A percentile compares a stretch with the other conserved stretches of the same genome.
phyloP scores from a whole-genome alignment of 805 yeast genomes.

The Candida insectorum region DNA sequence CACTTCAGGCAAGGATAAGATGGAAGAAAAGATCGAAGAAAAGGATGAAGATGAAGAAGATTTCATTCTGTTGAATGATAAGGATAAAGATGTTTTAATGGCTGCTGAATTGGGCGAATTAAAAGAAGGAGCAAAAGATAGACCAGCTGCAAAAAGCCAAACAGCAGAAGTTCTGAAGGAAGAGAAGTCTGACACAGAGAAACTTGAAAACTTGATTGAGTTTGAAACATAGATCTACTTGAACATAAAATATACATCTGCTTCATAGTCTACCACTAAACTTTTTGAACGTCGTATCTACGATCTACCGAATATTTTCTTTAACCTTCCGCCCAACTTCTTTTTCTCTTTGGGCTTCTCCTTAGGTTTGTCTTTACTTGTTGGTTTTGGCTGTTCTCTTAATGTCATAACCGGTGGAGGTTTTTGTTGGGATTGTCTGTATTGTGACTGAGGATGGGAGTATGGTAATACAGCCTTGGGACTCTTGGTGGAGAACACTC shows the following conservation, averaged over 20 bases:
- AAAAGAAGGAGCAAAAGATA: slow-evolving; percentile 1
- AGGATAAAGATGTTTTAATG: slow-evolving; percentile 45
- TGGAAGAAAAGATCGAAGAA: slow-evolving; percentile 37
- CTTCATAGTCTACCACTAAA: no score
- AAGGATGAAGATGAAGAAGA: slow-evolving; percentile 46
- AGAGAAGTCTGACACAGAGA: slow-evolving; percentile 1
- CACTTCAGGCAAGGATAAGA: slow-evolving; percentile 24
- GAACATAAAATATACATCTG: neutral
- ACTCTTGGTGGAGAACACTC: slow-evolving; percentile 23
- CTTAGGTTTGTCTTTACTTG: slow-evolving; percentile 1
- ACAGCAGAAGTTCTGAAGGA: neutral
- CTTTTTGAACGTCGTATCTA: slow-evolving; percentile 1
- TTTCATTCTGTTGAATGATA: slow-evolving; percentile 35
- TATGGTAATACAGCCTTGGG: slow-evolving; percentile 13
- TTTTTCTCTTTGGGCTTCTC: slow-evolving; percentile 25
- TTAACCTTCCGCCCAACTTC: slow-evolving; percentile 34
- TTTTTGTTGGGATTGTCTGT: slow-evolving; percentile 6
- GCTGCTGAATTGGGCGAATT: slow-evolving; percentile 45
- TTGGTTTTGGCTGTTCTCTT: slow-evolving; percentile 4
- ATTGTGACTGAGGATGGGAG: slow-evolving; percentile 12
- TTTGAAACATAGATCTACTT: slow-evolving; percentile 31
- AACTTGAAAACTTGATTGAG: slow-evolving; percentile 36
- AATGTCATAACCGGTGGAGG: slow-evolving; percentile 6
- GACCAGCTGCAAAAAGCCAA: neutral
- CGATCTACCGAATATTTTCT: slow-evolving; percentile 37